Percentiles rank a stretch among this genome's conserved stretches.
Conservation (phyloP, 371 early-diverging fungal species). For the Zancudomyces culisetae region DNA sequence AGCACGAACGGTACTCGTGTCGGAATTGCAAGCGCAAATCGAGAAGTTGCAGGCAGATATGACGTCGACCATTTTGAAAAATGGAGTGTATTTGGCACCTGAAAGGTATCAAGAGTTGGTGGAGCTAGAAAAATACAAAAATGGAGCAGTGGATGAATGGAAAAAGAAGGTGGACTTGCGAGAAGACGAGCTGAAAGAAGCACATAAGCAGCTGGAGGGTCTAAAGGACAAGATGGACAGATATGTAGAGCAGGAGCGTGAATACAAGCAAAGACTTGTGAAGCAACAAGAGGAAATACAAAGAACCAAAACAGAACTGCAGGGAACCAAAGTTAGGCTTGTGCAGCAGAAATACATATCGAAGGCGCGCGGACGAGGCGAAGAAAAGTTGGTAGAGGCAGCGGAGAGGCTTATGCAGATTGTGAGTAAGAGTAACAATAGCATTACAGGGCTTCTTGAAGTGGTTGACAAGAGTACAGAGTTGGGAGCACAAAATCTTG, state of each 20-base stretch:
- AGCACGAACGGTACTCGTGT: constrained; percentile 51
- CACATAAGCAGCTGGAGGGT: neutral
- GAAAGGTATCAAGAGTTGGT: constrained; percentile 21
- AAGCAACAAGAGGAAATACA: neutral
- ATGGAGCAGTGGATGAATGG: constrained; percentile 14
- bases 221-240: neutral
- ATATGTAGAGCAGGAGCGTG: neutral
- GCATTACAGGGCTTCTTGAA: neutral
- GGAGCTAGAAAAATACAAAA: constrained; percentile 4
- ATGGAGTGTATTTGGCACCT: constrained; percentile 20
- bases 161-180: constrained; percentile 10
- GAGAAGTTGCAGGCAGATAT: constrained; percentile 38
- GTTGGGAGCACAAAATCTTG: neutral
- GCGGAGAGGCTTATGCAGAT: neutral
- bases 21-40: constrained; percentile 44
- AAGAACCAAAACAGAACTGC: neutral
- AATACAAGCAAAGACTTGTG: neutral
- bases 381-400: neutral
- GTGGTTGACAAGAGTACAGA: neutral
- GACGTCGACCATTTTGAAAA: constrained; percentile 23
- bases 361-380: neutral
- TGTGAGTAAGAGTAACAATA: neutral
- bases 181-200: constrained; percentile 11
- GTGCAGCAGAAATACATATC: constrained; percentile 4
- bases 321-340: neutral